Evolutionary conservation across 2,329 filamentous ascomycete genomes (phyloP).

Genomic region (Aureobasidium namibiae): DNA sequence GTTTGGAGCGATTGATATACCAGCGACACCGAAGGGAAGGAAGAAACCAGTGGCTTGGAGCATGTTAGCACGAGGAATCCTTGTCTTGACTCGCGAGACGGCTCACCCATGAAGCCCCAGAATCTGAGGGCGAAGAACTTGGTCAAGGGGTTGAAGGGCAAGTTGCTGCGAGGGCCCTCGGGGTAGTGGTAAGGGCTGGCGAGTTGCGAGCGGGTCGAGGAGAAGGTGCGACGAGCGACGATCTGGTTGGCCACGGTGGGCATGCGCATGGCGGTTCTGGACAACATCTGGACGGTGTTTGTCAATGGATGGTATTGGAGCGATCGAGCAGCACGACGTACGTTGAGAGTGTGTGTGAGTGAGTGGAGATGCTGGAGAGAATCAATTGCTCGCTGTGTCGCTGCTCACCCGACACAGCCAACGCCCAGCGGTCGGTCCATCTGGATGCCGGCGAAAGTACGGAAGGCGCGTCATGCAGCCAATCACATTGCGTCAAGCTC

Average conservation of each 20-base stretch:
- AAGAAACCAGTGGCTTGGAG: slow-evolving; percentile 48
- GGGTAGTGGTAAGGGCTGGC: slow-evolving; percentile 96
- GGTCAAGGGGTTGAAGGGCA: slow-evolving; percentile 93
- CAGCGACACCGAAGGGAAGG: slow-evolving; percentile 54
- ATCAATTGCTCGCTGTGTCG: neutral
- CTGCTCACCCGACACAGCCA: neutral
- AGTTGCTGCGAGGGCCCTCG: slow-evolving; percentile 87
- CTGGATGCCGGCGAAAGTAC: slow-evolving; percentile 13
- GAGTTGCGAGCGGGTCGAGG: slow-evolving; percentile 77
- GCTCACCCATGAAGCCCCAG: slow-evolving; percentile 69
- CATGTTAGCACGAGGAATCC: slow-evolving; percentile 30
- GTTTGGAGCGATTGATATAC: slow-evolving; percentile 36
- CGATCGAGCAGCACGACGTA: neutral
- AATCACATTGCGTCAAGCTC: neutral
- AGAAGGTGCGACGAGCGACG: slow-evolving; percentile 87
- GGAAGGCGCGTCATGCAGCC: slow-evolving; percentile 6
- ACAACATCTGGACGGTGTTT: slow-evolving; percentile 60
- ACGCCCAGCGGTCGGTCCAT: neutral
- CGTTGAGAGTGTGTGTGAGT: neutral
- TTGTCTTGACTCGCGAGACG: neutral
- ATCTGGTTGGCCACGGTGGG: slow-evolving; percentile 52
- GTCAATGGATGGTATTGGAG: neutral
- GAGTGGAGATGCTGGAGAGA: slow-evolving; percentile 12
- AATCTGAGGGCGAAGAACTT: slow-evolving; percentile 76
- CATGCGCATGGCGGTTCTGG: slow-evolving; percentile 55